Conservation (phyloP, 2,329 filamentous ascomycete species). For the Paradendryphiella salina region DNA sequence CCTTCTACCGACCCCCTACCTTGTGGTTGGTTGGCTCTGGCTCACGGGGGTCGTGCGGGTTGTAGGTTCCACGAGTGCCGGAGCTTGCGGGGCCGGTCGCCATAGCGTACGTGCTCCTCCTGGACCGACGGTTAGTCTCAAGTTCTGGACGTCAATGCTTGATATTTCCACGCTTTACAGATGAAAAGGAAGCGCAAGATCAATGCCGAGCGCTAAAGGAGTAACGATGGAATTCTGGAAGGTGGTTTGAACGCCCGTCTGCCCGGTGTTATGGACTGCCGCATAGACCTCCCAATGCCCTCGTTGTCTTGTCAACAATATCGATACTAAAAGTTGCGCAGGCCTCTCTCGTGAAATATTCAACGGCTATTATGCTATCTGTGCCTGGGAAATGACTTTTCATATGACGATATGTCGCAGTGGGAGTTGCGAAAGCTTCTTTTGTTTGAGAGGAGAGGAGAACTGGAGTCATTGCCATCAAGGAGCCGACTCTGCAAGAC, state of each 20-base stretch:
- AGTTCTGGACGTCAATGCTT: not conserved
- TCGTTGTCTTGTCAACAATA: not conserved
- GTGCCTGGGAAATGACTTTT: not conserved
- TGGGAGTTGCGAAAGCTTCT: not conserved
- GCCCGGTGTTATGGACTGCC: not conserved
- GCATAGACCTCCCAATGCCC: not conserved
- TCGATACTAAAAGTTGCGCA: not conserved
- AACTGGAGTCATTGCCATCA: not conserved
- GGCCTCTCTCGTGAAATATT: not conserved
- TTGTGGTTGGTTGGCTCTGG: slow-evolving; percentile 5
- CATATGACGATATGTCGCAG: not conserved
- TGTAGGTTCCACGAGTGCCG: slow-evolving; percentile 2
- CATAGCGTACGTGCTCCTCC: slow-evolving; percentile 1
- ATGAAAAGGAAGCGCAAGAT: not conserved
- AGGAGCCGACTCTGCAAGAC: not conserved
- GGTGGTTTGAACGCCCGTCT: not conserved
- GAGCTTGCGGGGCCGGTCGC: slow-evolving; percentile 10
- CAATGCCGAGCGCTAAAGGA: not conserved
- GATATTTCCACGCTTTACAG: not conserved
- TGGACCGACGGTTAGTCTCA: slow-evolving; percentile 3
- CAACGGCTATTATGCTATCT: not conserved
- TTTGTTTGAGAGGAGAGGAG: not conserved
- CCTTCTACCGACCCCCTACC: not conserved
- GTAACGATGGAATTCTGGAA: not conserved
- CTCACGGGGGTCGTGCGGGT: not conserved